These are phyloP conservation scores for Verbena officinalis DNA, from an alignment of 257 asterid genomes.

Conservation along the genomic window DNA sequence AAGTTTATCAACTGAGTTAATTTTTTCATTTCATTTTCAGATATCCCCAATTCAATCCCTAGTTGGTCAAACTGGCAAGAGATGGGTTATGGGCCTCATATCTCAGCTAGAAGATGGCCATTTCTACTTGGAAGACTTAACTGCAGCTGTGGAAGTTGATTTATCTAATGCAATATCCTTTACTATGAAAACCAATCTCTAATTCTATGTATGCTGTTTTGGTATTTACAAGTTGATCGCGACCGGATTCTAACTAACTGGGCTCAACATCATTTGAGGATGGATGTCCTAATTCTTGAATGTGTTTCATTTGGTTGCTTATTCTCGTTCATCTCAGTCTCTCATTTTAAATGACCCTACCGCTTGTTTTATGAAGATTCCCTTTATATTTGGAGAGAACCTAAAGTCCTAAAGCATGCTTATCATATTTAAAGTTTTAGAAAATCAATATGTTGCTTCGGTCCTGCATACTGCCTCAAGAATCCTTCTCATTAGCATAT, in stretches of 20 bases:
- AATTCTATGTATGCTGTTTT: not conserved
- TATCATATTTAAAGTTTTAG: not conserved
- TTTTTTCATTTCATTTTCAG: slow-evolving; percentile 42
- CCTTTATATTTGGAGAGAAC: not conserved
- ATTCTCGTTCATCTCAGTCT: slow-evolving; percentile 14
- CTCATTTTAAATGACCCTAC: not conserved
- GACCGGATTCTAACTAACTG: not conserved
- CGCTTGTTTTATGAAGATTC: not conserved
- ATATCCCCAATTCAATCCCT: slow-evolving; percentile 90
- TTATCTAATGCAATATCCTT: slow-evolving; percentile 96
- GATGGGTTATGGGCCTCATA: slow-evolving; percentile 96
- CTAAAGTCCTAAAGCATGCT: slow-evolving; percentile 6
- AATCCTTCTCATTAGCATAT: slow-evolving; percentile 10
- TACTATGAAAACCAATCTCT: slow-evolving; percentile 8
- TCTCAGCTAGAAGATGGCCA: slow-evolving; percentile 99
- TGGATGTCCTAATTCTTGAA: not conserved
- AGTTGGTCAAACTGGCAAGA: slow-evolving; percentile 83
- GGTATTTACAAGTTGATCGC: slow-evolving; percentile 2
- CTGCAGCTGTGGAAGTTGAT: slow-evolving; percentile 91
- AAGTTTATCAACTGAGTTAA: slow-evolving; percentile 4
- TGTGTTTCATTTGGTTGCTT: not conserved
- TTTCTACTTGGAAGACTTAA: slow-evolving; percentile 96
- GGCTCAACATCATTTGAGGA: not conserved
- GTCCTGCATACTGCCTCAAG: not conserved
- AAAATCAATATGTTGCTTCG: not conserved